These are phyloP conservation scores for Aureobasidium melanogenum DNA, from an alignment of 2,329 filamentous ascomycete species.

Conservation along the genomic window DNA sequence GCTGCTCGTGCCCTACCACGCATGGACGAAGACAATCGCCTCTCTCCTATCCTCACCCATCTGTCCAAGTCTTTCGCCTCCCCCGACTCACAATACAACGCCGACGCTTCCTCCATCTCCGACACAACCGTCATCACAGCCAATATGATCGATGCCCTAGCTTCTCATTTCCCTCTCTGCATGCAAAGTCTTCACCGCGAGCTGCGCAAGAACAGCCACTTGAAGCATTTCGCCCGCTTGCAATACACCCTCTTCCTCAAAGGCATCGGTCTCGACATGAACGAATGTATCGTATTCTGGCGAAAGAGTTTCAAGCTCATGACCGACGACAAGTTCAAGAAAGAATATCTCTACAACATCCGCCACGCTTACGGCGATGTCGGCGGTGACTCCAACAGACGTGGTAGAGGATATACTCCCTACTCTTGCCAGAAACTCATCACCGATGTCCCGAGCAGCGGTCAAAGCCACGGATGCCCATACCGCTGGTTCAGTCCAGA, in stretches of 20 bases:
- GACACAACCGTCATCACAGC: constrained; percentile 68
- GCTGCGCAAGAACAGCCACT: constrained; percentile 75
- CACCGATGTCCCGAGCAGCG: constrained; percentile 74
- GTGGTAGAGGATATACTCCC: constrained; percentile 79
- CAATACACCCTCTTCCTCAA: constrained; percentile 97
- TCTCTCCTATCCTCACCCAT: constrained; percentile 66
- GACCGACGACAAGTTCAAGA: constrained; percentile 81
- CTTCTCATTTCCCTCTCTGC: constrained; percentile 79
- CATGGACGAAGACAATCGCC: constrained; percentile 90
- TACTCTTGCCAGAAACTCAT: constrained; percentile 94
- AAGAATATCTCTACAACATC: constrained; percentile 95
- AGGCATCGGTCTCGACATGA: constrained; percentile 83
- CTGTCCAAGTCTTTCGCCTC: constrained; percentile 95
- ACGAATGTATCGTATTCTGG: constrained; percentile 91
- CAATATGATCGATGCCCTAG: constrained; percentile 68
- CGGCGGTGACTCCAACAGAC: constrained; percentile 79
- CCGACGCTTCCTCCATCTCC: constrained; percentile 48
- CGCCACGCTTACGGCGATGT: constrained; percentile 94
- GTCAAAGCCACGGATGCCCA: constrained; percentile 91
- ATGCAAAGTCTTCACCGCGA: constrained; percentile 87
- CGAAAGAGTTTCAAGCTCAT: constrained; percentile 74
- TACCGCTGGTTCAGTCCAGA: constrained; percentile 88
- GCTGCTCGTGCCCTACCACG: constrained; percentile 86
- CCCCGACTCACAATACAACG: constrained; percentile 73
- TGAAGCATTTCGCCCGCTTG: constrained; percentile 87